Evolutionary conservation across 1,284 basidiomycete genomes (phyloP).

Genomic region (Sanguinoderma infundibulare): DNA sequence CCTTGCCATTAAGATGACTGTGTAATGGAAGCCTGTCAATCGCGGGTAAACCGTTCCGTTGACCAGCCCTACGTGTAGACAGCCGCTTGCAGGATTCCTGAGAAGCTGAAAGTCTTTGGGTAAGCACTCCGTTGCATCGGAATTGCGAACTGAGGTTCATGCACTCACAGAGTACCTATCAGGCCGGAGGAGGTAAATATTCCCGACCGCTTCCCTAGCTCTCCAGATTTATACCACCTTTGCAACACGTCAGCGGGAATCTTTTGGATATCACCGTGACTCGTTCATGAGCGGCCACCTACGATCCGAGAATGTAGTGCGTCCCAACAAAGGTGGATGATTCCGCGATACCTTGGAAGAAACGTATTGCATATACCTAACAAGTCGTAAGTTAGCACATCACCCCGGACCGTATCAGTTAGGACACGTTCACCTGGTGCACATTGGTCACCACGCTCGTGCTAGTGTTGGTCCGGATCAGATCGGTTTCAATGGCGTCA

Average conservation of each 20-base stretch:
- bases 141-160: not conserved
- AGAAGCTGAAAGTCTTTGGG: conserved; percentile 53
- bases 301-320: conserved; percentile 76
- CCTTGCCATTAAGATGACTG: conserved; percentile 62
- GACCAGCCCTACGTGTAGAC: conserved; percentile 53
- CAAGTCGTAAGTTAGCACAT: conserved; percentile 4
- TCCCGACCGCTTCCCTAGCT: conserved; percentile 73
- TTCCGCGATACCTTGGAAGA: conserved; percentile 76
- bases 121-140: not conserved
- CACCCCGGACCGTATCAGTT: conserved; percentile 11
- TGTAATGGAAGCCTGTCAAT: not conserved
- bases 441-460: conserved; percentile 61
- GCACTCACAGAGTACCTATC: conserved; percentile 60
- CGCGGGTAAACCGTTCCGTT: not conserved
- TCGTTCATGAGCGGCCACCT: conserved; percentile 26
- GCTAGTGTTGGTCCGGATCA: conserved; percentile 35
- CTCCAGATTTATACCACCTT: conserved; percentile 70
- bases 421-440: conserved; percentile 50
- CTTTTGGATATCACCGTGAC: not conserved
- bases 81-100: conserved; percentile 70
- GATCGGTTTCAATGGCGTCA: not conserved
- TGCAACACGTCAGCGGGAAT: not conserved
- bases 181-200: conserved; percentile 75
- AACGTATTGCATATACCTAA: conserved; percentile 73
- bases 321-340: conserved; percentile 78